Base-by-base conservation (phyloP, 495 filamentous ascomycete species). In the Terfezia boudieri region DNA sequence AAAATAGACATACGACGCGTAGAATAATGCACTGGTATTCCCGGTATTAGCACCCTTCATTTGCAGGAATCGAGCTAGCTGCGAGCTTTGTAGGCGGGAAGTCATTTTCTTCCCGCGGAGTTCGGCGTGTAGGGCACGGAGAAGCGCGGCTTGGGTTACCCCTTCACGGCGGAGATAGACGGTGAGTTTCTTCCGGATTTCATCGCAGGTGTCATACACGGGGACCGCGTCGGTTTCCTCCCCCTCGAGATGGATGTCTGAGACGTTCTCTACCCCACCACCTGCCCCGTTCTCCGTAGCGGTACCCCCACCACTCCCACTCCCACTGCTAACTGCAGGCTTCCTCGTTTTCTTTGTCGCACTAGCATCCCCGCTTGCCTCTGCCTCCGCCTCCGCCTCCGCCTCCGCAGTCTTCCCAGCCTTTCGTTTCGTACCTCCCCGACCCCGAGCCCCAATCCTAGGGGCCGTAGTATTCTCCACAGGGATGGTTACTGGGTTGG, bases 131-230 rank as follows among this genome's bases (percentile, higher is more conserved):
- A 77, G 54, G 41, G 72, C 67, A 38, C 73, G 71, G 55, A 66
- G 65, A 62, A 80, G 72, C 43, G 64, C 61, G 8, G 73, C 71
- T 62, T 76, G 68, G 1, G 70, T 75, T 36, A 76, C 62, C 41
- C 68, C 70, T n/a, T 66, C 59, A 41, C 67, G 66, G 48, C 64
- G 61, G 9, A 79, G 66, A 51, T 76, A 66, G 0, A 68, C 67
- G 36, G 61, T 64, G 56, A 80, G 73, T 64, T 77, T 79, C 51
- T 60, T 64, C 3, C 73, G 70, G 37, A 79, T 59, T 56, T 75
- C 73, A 59, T 78, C 72, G 60, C 73, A 79, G 6, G 71, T 72
- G 55, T 79, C 74, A 59, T 62, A 75, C 12, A 77, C 61, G 8
- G 59, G 57, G 2, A 77, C 73, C 0, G 32, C 50, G 53, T 71